Conservation (phyloP, 2,329 filamentous ascomycete genomes). For the Cladosporium sp. region DNA sequence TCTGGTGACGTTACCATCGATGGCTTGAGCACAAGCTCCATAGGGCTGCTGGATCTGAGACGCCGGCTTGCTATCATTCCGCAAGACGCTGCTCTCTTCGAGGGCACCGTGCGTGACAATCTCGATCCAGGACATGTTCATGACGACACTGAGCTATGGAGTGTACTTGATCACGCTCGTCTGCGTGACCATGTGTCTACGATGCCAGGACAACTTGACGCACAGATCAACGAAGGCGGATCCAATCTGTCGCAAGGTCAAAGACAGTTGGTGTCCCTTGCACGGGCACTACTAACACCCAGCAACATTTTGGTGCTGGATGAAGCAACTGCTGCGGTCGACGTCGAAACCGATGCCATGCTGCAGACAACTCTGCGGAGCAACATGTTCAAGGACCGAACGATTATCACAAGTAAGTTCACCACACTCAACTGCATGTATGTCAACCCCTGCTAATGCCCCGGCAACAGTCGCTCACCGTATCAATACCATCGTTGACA, state of each 20-base stretch:
- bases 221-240: slow-evolving; percentile 87
- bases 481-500: slow-evolving; percentile 91
- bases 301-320: slow-evolving; percentile 96
- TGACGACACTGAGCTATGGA: slow-evolving; percentile 97
- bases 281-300: slow-evolving; percentile 86
- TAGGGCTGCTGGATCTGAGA: slow-evolving; percentile 83
- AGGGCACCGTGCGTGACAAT: slow-evolving; percentile 89
- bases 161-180: slow-evolving; percentile 75
- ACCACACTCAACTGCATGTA: not conserved
- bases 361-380: slow-evolving; percentile 60
- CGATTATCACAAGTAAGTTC: slow-evolving; percentile 75
- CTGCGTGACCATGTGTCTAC: slow-evolving; percentile 81
- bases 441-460: not conserved
- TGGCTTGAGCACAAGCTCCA: slow-evolving; percentile 78
- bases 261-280: slow-evolving; percentile 86
- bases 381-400: slow-evolving; percentile 76
- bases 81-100: slow-evolving; percentile 93
- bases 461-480: slow-evolving; percentile 69
- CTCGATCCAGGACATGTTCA: slow-evolving; percentile 91
- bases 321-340: slow-evolving; percentile 81
- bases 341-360: slow-evolving; percentile 63
- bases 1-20: slow-evolving; percentile 86
- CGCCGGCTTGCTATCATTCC: slow-evolving; percentile 92
- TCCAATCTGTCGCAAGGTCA: slow-evolving; percentile 95
- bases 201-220: slow-evolving; percentile 88